These are phyloP conservation scores for Nephelium lappaceum DNA, from an alignment of 345 rosid genomes.

Conservation along the genomic window DNA sequence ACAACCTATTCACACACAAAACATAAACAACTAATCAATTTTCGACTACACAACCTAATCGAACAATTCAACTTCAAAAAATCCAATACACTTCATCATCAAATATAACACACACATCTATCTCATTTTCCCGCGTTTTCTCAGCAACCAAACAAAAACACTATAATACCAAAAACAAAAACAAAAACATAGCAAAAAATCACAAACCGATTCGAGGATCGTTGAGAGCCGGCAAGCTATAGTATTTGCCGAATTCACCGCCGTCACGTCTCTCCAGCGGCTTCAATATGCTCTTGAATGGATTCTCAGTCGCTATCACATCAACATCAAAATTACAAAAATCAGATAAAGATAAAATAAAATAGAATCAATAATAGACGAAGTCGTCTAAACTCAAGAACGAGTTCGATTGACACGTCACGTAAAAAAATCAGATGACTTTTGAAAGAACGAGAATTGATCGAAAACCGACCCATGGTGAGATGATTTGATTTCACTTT, in stretches of 20 bases:
- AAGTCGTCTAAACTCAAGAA: neutral
- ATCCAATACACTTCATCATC: neutral
- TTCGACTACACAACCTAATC: neutral
- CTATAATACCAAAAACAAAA: neutral
- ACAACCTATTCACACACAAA: too few relatives aligned
- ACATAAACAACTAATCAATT: too few relatives aligned
- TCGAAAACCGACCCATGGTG: conserved; percentile 9
- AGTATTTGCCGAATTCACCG: conserved; percentile 65
- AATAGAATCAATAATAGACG: neutral
- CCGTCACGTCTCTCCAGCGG: conserved; percentile 70
- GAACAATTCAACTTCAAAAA: neutral
- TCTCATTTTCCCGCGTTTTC: neutral
- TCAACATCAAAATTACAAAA: conserved; percentile 9
- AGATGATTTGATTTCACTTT: neutral
- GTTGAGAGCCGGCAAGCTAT: conserved; percentile 66
- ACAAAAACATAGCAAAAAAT: neutral
- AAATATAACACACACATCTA: neutral
- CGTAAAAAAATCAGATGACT: neutral
- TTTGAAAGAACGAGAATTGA: neutral
- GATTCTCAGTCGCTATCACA: conserved; percentile 53
- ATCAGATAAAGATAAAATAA: neutral
- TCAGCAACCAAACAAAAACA: conserved; percentile 12
- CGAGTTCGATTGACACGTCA: neutral
- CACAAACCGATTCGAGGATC: conserved; percentile 74
- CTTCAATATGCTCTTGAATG: conserved; percentile 59